These are phyloP conservation scores for Lentinula boryana DNA, from an alignment of 768 basidiomycete species.

Conservation along the genomic window DNA sequence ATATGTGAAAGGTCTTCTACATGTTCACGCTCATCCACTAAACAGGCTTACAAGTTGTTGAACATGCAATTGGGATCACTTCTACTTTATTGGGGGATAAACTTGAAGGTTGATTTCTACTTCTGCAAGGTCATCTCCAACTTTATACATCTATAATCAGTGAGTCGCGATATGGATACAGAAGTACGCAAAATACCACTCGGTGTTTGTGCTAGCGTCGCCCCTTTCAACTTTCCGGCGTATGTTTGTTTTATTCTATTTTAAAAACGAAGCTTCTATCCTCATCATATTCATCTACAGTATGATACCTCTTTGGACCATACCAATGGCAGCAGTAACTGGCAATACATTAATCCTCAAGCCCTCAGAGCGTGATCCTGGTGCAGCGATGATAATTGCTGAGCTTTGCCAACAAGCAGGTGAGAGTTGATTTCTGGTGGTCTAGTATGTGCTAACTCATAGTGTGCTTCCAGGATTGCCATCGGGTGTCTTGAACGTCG, in stretches of 20 bases:
- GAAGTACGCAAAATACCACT: constrained; percentile 78
- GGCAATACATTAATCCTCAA: constrained; percentile 95
- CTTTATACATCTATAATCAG: constrained; percentile 26
- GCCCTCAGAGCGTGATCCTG: constrained; percentile 94
- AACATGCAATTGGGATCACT: constrained; percentile 76
- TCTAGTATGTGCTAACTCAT: not conserved
- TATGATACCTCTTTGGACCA: constrained; percentile 97
- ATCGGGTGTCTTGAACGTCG: constrained; percentile 85
- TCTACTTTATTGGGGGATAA: constrained; percentile 86
- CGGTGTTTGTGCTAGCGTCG: constrained; percentile 70
- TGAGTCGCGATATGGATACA: constrained; percentile 97
- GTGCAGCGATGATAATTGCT: constrained; percentile 96
- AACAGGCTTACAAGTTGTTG: constrained; percentile 72
- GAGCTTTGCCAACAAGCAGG: constrained; percentile 88
- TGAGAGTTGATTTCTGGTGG: constrained; percentile 16
- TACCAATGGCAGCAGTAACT: constrained; percentile 81
- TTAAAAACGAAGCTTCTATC: constrained; percentile 1
- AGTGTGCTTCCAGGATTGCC: constrained; percentile 49
- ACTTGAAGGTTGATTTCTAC: constrained; percentile 63
- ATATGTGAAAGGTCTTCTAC: not conserved
- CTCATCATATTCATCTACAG: constrained; percentile 25
- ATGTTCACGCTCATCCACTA: not conserved
- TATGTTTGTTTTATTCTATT: constrained; percentile 26
- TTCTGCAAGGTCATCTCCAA: not conserved
- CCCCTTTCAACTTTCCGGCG: constrained; percentile 92